Evolutionary conservation across 2,329 filamentous ascomycete species (phyloP), one percentile per base, ranked within the genome.

Genomic region (Aspergillus fumigatus): DNA sequence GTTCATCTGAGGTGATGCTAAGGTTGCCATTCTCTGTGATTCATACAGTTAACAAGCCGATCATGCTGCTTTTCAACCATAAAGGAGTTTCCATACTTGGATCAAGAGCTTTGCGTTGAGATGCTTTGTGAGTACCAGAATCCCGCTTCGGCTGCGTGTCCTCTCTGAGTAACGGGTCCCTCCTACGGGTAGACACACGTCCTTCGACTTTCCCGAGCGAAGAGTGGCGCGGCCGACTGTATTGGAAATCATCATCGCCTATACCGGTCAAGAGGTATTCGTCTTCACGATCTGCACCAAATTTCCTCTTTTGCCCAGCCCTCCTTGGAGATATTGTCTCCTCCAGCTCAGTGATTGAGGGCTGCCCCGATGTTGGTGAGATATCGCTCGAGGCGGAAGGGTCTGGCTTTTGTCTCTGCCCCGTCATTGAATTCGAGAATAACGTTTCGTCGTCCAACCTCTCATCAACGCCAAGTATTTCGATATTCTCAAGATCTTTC

Each of bases 281-380:
- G 26, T 78, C 77, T 21, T 82, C 77, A 41, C 84, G 81, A 43
- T 80, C 75, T 19, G 80, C 76, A 54, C 76, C 80, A 52, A 85
- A 77, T 65, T 86, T 85, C 50, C 83, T 77, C 70, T 86, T 85
- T 25, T 80, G 76, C 19, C 80, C 81, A 51, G 77, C 77, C 51
- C 77, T 77, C 3, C 76, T 62, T 4, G 70, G 62, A 43, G 64
- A 62, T 29, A n/a, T 55, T 4, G 57, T 11, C 6, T 53, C 50
- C 14, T 52, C 47, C 10, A 23, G 29, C 17, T 40, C 49, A 38
- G 54, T 56, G 3, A 43, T 49, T 32, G 43, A 54, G 14, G 47
- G 56, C 8, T 53, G 23, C 43, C 48, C 47, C 41, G 55, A 14
- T 7, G 50, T 40, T 48, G 38, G 35, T 27, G 56, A 41, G 10